A percentile compares a stretch with the other conserved stretches of the same genome.
phyloP scores from a whole-genome alignment of 2,329 filamentous ascomycete genomes.

The Tolypocladium amazonense region DNA sequence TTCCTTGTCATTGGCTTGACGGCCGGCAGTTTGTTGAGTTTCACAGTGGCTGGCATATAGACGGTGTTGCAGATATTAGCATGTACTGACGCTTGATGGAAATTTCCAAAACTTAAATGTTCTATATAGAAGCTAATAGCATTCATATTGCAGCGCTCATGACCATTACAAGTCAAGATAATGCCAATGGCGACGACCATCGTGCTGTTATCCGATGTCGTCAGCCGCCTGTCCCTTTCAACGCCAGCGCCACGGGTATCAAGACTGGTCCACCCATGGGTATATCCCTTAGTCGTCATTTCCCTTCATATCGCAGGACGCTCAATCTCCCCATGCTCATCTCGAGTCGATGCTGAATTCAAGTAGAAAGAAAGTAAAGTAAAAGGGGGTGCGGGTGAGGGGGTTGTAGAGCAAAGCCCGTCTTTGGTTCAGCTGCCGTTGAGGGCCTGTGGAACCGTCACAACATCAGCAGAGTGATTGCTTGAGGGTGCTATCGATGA shows the following conservation, averaged over 20 bases:
- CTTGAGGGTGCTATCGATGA: not conserved
- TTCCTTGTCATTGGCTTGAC: conserved; percentile 79
- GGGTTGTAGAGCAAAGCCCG: not conserved
- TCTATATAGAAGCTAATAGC: not conserved
- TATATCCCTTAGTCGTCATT: not conserved
- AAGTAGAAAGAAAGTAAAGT: too few relatives aligned
- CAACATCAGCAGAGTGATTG: not conserved
- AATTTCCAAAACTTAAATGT: not conserved
- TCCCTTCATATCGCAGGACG: not conserved
- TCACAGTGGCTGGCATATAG: conserved; percentile 46
- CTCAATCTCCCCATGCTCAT: not conserved
- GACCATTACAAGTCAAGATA: not conserved
- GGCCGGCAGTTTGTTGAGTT: conserved; percentile 81
- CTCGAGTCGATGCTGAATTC: not conserved
- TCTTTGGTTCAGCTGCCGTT: too few relatives aligned
- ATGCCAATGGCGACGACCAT: not conserved
- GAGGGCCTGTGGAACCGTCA: not conserved
- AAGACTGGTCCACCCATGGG: not conserved
- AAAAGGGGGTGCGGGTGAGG: too few relatives aligned
- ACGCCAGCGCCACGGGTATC: not conserved
- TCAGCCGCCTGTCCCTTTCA: not conserved
- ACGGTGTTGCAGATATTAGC: not conserved
- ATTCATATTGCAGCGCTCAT: not conserved
- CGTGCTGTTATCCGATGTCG: not conserved
- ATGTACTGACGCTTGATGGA: not conserved